Base-by-base conservation (phyloP, 257 asterid genomes). In the Solanum ossicruentum region DNA sequence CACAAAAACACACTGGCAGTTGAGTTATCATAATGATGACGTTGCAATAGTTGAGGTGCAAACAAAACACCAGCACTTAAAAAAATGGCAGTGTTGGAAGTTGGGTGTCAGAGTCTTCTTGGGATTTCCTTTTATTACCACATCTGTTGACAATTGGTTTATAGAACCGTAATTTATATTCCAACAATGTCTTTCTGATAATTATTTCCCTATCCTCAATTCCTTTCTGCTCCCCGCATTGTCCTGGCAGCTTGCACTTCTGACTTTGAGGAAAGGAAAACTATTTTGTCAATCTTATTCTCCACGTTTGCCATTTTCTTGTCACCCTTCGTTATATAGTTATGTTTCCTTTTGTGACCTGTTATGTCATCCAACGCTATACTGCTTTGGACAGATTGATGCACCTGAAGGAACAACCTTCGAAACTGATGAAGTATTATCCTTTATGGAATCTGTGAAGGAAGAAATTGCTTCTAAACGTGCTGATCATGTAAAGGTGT, bases 401-500 rank as follows among this genome's bases (percentile, higher is more conserved):
- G 90, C 84, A 75, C 39, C 83, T 52, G 90, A 86, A 87, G 96
- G 87, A 88, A 56, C 87, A 81, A 55, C 88, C 67, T 87, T 90
- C 6, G 86, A 91, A 72, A 70, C 92, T 73, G 85, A 36, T 86
- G 94, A 91, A 71, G 85, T 94, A 55, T 81, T 90, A 86, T 87
- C 90, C 61, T 87, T 89, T 67, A 88, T 92, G 84, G 97, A 92
- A 83, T 89, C 92, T 69, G 86, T 95, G 55, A 95, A 92, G 89
- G 82, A 85, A 75, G 89, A 91, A 88, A 94, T 92, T 88, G 91
- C 91, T 82, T 87, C 86, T 81, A 89, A 89, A 71, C 98, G 98
- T 70, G 41, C 86, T 85, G 88, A 86, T 58, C 91, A 90, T 84
- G 87, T 95, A 71, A 91, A 94, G 99, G 99, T 97, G 84, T 87